Percentiles rank a stretch among this genome's conserved stretches.
Conservation (phyloP, 257 asterid genomes). For the Plantago ovata region DNA sequence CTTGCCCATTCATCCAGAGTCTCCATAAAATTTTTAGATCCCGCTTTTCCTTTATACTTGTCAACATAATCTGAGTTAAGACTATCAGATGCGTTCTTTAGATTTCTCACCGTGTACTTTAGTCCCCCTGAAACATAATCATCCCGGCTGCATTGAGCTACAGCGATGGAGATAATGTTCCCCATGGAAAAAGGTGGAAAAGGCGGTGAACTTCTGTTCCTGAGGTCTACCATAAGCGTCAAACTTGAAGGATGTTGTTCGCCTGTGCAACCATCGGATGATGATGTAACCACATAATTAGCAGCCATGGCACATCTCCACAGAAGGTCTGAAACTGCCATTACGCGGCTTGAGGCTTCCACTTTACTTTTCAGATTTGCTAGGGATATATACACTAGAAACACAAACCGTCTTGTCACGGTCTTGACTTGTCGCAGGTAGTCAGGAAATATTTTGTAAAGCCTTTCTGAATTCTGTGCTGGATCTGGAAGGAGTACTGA, state of each 20-base stretch:
- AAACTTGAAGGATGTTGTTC: too few relatives aligned
- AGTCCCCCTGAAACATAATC: background rate
- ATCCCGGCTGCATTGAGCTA: background rate
- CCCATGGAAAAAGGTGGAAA: background rate
- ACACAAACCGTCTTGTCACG: background rate
- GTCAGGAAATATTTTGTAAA: background rate
- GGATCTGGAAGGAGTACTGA: background rate
- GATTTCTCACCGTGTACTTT: background rate
- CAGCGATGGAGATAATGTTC: background rate
- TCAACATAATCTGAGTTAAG: background rate
- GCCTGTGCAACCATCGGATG: background rate
- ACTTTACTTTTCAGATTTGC: background rate
- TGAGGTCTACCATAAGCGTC: background rate
- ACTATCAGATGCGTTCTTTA: background rate
- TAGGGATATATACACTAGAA: background rate
- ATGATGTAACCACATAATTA: background rate
- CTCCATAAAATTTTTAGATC: background rate
- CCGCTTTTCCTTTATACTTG: background rate
- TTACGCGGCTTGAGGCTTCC: background rate
- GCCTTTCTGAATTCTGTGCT: background rate
- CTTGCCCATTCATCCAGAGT: background rate
- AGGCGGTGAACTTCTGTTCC: background rate
- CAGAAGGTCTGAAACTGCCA: background rate
- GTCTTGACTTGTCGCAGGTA: background rate
- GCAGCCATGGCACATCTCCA: constrained; percentile 1